A percentile compares a stretch with the other conserved stretches of the same genome.
Evolutionary conservation across 106 monocot species (phyloP).

Genomic region (Dioscorea zingiberensis): DNA sequence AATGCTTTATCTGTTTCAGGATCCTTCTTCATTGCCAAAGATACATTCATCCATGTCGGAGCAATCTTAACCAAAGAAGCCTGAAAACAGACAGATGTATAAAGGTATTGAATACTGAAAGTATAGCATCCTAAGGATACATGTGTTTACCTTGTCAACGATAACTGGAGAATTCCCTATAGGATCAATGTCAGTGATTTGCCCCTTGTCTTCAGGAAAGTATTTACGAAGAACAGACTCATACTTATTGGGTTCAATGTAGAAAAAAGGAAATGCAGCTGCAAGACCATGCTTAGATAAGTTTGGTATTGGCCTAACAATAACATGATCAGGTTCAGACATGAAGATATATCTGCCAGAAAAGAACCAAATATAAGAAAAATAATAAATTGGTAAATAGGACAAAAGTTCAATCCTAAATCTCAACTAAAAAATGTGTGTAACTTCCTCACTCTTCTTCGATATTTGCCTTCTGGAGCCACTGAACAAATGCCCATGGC

Average conservation of each 20-base stretch:
- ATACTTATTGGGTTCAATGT: conserved; percentile 83
- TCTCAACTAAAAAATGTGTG: no score
- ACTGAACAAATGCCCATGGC: conserved; percentile 98
- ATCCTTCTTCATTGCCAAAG: conserved; percentile 93
- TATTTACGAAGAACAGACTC: conserved; percentile 67
- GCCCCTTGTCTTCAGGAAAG: conserved; percentile 70
- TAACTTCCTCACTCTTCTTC: conserved; percentile 71
- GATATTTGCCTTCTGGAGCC: conserved; percentile 83
- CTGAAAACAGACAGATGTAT: conserved; percentile 10
- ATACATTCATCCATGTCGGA: conserved; percentile 97
- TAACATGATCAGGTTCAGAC: conserved; percentile 95
- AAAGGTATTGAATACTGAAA: neutral
- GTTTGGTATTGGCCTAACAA: conserved; percentile 96
- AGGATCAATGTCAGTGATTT: conserved; percentile 77
- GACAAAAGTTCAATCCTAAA: neutral
- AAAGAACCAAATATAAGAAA: neutral
- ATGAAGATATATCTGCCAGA: conserved; percentile 84
- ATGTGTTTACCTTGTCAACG: conserved; percentile 51
- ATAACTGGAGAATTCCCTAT: conserved; percentile 98
- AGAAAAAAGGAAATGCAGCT: conserved; percentile 97
- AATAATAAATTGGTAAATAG: neutral
- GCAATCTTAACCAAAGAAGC: conserved; percentile 62
- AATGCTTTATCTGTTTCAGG: conserved; percentile 90
- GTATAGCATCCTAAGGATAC: neutral
- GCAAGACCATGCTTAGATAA: conserved; percentile 60